These are phyloP conservation scores for Sclerotinia minor DNA, from an alignment of 2,329 filamentous ascomycete genomes.

Conservation along the genomic window DNA sequence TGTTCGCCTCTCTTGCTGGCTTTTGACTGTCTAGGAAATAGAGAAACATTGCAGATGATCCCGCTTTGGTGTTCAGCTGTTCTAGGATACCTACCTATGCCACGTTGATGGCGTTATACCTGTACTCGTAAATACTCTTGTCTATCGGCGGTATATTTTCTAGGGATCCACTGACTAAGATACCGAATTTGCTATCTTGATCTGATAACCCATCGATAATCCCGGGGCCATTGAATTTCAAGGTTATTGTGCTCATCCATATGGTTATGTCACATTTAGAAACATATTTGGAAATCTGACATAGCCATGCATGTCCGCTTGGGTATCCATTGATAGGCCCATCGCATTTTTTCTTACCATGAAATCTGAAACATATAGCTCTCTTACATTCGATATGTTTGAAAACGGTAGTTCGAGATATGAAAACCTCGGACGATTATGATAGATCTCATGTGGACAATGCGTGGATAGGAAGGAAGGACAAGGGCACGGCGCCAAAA, in stretches of 20 bases:
- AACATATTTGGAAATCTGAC: conserved; percentile 18
- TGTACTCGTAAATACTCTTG: not conserved
- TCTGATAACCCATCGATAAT: conserved; percentile 13
- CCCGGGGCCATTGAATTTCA: conserved; percentile 2
- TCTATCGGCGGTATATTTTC: not conserved
- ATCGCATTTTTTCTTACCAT: not conserved
- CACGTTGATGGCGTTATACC: conserved; percentile 19
- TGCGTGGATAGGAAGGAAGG: not conserved
- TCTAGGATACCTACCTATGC: conserved; percentile 21
- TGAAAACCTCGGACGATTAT: conserved; percentile 15
- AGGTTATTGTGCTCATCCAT: not conserved
- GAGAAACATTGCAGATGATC: conserved; percentile 16
- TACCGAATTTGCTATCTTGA: conserved; percentile 8
- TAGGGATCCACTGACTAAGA: conserved; percentile 1
- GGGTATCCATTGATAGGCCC: conserved; percentile 13
- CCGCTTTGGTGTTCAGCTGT: conserved; percentile 12
- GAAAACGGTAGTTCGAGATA: conserved; percentile 10
- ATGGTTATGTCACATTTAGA: conserved; percentile 9
- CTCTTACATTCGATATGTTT: conserved; percentile 2
- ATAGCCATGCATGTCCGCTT: conserved; percentile 1
- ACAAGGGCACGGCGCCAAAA: conserved; percentile 21
- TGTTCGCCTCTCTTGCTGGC: conserved; percentile 4
- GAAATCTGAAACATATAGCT: conserved; percentile 9
- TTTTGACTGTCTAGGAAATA: conserved; percentile 11
- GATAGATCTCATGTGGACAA: conserved; percentile 19